phyloP scores from a whole-genome alignment of 495 filamentous ascomycete genomes.

The Talaromyces proteolyticus region DNA sequence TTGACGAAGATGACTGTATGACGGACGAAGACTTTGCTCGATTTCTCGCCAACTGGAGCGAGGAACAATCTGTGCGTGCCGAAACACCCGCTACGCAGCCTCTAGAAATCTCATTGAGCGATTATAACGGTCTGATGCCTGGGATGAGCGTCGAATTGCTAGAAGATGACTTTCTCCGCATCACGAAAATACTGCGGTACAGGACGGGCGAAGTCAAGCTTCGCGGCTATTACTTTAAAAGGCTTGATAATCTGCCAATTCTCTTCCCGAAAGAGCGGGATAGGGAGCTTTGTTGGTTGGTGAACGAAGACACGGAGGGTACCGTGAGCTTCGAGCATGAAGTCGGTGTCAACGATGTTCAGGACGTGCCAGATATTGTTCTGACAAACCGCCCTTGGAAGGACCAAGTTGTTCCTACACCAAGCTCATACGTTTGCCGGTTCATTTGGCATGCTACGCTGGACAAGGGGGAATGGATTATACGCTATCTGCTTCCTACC shows the following conservation, averaged over 20 bases:
- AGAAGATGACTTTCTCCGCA: constrained; percentile 14
- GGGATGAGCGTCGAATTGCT: constrained; percentile 18
- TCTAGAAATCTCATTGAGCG: not conserved
- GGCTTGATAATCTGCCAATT: constrained; percentile 2
- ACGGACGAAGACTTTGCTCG: constrained; percentile 15
- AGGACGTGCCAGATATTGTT: constrained; percentile 14
- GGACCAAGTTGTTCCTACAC: not conserved
- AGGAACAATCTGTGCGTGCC: not conserved
- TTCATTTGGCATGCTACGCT: constrained; percentile 1
- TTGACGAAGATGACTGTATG: constrained; percentile 17
- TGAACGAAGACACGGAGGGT: constrained; percentile 7
- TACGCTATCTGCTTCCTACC: constrained; percentile 21
- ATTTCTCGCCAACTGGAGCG: constrained; percentile 7
- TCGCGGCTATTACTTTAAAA: constrained; percentile 13
- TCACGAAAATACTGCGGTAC: constrained; percentile 9
- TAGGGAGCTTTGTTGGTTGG: constrained; percentile 22
- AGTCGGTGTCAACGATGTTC: constrained; percentile 15
- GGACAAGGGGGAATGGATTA: constrained; percentile 3
- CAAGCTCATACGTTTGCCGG: constrained; percentile 1
- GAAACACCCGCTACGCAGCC: not conserved
- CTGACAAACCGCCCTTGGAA: constrained; percentile 24
- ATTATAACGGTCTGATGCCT: constrained; percentile 6
- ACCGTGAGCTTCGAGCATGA: not conserved
- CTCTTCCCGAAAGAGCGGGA: constrained; percentile 15
- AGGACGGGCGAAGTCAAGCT: constrained; percentile 10